Percentiles rank a stretch among this genome's conserved stretches.
Evolutionary conservation across 108 stramenopile genomes (phyloP).

Genomic region (Cyclotella atomus): DNA sequence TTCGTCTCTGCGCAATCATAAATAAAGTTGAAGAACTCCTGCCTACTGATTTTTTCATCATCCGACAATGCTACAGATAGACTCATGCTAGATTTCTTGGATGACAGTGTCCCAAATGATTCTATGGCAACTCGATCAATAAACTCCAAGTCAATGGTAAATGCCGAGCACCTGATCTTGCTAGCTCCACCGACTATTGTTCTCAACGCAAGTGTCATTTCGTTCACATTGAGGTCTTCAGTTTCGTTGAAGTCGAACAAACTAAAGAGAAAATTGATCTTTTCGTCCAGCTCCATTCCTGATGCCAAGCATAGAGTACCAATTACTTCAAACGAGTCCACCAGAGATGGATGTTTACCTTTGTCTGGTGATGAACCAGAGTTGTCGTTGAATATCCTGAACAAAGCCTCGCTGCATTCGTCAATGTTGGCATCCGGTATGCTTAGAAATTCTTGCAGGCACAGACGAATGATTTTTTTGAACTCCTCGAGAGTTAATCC

Average conservation of each 20-base stretch:
- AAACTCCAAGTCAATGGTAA: neutral
- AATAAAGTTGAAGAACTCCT: conserved; percentile 26
- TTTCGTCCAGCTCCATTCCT: conserved; percentile 30
- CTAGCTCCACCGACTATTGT: conserved; percentile 15
- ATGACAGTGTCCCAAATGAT: conserved; percentile 12
- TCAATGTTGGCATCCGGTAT: conserved; percentile 25
- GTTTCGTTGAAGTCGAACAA: conserved; percentile 55
- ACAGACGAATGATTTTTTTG: conserved; percentile 9
- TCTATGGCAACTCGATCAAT: conserved; percentile 37
- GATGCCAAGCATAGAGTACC: conserved; percentile 33
- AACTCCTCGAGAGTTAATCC: conserved; percentile 19
- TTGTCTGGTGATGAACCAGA: neutral
- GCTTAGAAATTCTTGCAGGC: conserved; percentile 29
- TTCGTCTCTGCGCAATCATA: conserved; percentile 27
- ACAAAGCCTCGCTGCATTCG: conserved; percentile 21
- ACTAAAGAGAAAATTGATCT: conserved; percentile 51
- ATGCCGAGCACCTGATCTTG: conserved; percentile 22
- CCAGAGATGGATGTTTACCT: conserved; percentile 11
- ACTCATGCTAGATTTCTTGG: conserved; percentile 1
- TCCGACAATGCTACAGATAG: conserved; percentile 13
- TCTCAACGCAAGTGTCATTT: conserved; percentile 57
- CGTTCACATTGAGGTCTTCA: conserved; percentile 49
- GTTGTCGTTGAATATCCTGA: conserved; percentile 20
- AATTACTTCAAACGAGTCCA: conserved; percentile 63
- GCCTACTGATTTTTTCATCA: conserved; percentile 21